Percentiles rank a stretch among this genome's conserved stretches.
Conservation (phyloP, 2,329 filamentous ascomycete genomes). For the Trichoderma pleuroti region DNA sequence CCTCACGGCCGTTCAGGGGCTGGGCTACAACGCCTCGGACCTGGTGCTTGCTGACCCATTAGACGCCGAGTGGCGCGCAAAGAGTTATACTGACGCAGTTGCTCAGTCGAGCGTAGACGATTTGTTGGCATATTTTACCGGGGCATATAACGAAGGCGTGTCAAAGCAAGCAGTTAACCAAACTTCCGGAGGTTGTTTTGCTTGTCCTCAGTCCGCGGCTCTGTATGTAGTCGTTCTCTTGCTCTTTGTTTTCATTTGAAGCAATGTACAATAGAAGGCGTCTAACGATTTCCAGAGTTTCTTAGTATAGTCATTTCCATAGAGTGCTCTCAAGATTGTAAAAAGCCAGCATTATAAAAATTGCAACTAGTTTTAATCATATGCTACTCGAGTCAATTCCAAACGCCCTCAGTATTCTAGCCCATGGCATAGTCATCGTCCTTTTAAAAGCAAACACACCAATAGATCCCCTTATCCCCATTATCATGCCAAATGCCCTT, state of each 20-base stretch:
- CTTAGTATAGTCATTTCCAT: background rate
- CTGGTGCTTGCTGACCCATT: background rate
- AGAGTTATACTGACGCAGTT: background rate
- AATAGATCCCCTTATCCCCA: background rate
- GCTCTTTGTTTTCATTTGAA: background rate
- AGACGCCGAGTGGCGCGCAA: background rate
- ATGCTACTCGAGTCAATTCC: background rate
- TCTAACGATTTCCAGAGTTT: background rate
- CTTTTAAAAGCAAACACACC: background rate
- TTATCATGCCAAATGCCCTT: background rate
- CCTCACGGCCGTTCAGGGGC: background rate
- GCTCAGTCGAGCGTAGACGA: background rate
- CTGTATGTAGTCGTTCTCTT: background rate
- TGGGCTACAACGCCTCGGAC: background rate
- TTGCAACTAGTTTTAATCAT: background rate
- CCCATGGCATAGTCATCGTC: background rate
- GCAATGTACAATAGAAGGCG: background rate
- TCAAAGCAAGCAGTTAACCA: background rate
- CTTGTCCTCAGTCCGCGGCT: background rate
- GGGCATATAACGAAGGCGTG: background rate
- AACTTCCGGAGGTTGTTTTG: background rate
- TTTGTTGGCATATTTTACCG: background rate
- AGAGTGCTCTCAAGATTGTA: background rate
- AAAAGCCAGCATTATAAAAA: background rate
- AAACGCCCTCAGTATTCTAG: slow-evolving; percentile 5